Conservation (phyloP, 805 yeast species). For the Barnettozyma californica region DNA sequence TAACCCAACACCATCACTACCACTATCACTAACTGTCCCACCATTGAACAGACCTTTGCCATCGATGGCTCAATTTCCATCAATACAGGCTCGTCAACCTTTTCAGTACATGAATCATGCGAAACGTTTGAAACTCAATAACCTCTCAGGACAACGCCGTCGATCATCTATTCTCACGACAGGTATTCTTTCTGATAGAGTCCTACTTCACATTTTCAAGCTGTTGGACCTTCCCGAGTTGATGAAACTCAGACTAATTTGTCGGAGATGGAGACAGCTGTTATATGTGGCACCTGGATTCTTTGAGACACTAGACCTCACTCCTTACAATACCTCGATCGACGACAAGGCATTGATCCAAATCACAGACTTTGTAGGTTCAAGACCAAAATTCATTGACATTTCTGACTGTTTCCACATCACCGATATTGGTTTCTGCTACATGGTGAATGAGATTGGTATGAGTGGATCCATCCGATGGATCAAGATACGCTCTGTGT, state of each 20-base stretch:
- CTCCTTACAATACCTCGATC: conserved; percentile 56
- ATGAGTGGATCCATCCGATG: conserved; percentile 52
- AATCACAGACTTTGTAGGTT: conserved; percentile 66
- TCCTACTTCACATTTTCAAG: conserved; percentile 49
- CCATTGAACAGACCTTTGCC: conserved; percentile 36
- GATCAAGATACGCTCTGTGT: conserved; percentile 60
- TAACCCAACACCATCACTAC: background rate
- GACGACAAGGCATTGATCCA: conserved; percentile 51
- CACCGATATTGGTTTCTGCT: conserved; percentile 70
- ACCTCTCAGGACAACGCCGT: conserved; percentile 36
- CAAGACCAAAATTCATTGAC: conserved; percentile 56
- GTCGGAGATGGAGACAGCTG: conserved; percentile 65
- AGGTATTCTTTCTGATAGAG: conserved; percentile 57
- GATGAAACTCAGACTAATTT: conserved; percentile 53
- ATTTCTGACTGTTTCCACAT: conserved; percentile 73
- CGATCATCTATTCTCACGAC: conserved; percentile 52
- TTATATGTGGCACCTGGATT: conserved; percentile 51
- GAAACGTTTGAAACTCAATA: conserved; percentile 45
- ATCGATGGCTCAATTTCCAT: conserved; percentile 31
- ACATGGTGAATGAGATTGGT: conserved; percentile 66
- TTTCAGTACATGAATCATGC: conserved; percentile 53
- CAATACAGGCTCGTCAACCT: conserved; percentile 21
- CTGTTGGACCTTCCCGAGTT: conserved; percentile 50
- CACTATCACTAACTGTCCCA: conserved; percentile 29
- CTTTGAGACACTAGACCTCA: conserved; percentile 48